Evolutionary conservation across 495 filamentous ascomycete genomes (phyloP), one percentile per base, ranked within the genome.

Genomic region (Wilcoxina mikolae): DNA sequence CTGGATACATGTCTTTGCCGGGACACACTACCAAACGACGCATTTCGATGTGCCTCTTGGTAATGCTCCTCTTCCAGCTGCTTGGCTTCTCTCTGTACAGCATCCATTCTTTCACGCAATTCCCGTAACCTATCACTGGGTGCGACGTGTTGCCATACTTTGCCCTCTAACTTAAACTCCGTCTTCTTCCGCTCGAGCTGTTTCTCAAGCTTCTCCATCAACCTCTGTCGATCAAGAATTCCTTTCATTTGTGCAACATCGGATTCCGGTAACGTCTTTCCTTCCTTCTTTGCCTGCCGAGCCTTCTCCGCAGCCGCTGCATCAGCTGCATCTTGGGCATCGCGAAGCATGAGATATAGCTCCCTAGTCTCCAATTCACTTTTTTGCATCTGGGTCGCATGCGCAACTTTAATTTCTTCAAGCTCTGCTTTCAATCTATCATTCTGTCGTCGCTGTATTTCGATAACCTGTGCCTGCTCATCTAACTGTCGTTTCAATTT

Each of bases 171-270:
- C 73, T 95, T 94, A 70, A 87, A 94, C 67, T 96, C 88, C 3
- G 91, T 96, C 75, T 98, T 98, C 58, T 94, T 90, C 43, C 93
- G 73, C 70, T 96, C 91, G 17, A 98, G 77, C 67, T 96, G 91
- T 70, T 83, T 89, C 67, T 94, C 90, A 39, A 98, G 76, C 25
- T 88, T 79, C 59, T 84, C 82, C 83, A 98, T 91, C 54, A 98
- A 79, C 66, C 73, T 81, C 58, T 96, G 86, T 4, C 91, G 81
- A 63, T 96, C 88, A 53, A 98, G 70, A 54, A 98, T 95, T 51
- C 91, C 91, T 64, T 84, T 77, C 85, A 90, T 88, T 46, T 83
- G 83, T 39, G 78, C 75, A 7, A 88, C 80, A 64, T 84, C 79
- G 2, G 75, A 74, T 7, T 78, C 75, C 15, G 57, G 57, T 38